Base-by-base conservation (phyloP, 2,329 filamentous ascomycete species). In the Aureobasidium uvarum region DNA sequence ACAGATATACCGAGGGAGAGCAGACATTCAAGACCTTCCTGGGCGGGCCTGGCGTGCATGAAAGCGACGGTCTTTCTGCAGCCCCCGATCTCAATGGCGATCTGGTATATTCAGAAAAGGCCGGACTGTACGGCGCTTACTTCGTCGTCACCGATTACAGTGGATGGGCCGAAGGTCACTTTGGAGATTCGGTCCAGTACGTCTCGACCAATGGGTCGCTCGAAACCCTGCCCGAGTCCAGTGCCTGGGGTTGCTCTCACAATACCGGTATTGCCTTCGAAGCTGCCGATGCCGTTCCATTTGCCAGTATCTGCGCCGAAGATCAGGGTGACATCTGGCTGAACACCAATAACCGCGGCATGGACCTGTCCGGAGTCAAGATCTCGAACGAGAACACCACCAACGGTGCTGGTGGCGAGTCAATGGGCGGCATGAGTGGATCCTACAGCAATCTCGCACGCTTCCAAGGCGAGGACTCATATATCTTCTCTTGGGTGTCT, bases 191-290 rank as follows among this genome's bases (percentile, higher is more conserved):
- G 64, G 80, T 85, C 41, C 75, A 83, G 69, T 84, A 84, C 64
- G 78, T 84, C 33, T 74, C 75, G 41, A 73, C 79, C 14, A 70
- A 77, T 20, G 85, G 85, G 14, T 79, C 77, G 8, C 73, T 86
- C 3, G 75, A 83, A 69, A 77, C 74, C 13, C 85, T 86, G 66
- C 56, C 73, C 1, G 84, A 83, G 1, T 81, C 81, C 50, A 84
- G 81, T 65, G 77, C 79, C 16, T 87, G 84, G 80, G 85, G 85
- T 20, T 88, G 85, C 77, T 85, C 81, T 6, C 85, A 87, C 79
- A 88, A 88, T 76, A 87, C 85, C 0, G 85, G 85, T 65, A 87
- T 88, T 64, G 85, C 84, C 6, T 82, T 88, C 63, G 85, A 86
- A 72, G 84, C 81, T 20, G 84, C 85, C 23, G 84, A 86, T 58